Conservation (phyloP, 345 rosid species). For the Euphorbia tirucalli region DNA sequence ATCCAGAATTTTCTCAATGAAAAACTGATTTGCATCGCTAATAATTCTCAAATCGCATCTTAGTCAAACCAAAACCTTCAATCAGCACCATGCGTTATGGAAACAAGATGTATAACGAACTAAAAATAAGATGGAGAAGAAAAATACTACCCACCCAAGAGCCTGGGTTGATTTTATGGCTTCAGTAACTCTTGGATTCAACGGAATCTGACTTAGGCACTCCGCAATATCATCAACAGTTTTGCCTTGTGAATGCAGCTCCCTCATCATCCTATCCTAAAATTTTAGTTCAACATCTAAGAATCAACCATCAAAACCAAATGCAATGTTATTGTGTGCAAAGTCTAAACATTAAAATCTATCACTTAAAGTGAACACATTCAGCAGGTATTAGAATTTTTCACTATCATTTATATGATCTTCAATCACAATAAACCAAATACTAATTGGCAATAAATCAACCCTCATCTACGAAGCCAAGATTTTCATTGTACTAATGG, state of each 20-base stretch:
- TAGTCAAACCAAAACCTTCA: conserved; percentile 17
- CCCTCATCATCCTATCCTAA: conserved; percentile 87
- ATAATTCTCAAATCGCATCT: conserved; percentile 78
- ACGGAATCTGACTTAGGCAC: conserved; percentile 51
- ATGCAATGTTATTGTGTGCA: not conserved
- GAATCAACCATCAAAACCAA: not conserved
- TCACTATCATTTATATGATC: not conserved
- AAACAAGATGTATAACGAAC: not conserved
- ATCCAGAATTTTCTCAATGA: conserved; percentile 73
- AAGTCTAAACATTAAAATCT: not conserved
- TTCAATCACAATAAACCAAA: not conserved
- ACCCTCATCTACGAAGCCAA: no score
- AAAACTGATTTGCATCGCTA: conserved; percentile 80
- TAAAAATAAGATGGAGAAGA: not conserved
- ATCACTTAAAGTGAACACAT: not conserved
- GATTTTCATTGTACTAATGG: no score
- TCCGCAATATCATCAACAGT: conserved; percentile 51
- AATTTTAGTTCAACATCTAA: not conserved
- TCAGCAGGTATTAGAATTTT: not conserved
- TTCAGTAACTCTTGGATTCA: conserved; percentile 42
- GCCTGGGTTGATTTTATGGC: conserved; percentile 57
- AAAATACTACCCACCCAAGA: conserved; percentile 48
- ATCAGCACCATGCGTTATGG: conserved; percentile 8
- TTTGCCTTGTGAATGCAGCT: conserved; percentile 69
- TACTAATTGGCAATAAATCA: no score